Conservation (phyloP, 495 filamentous ascomycete genomes). For the Neurospora sublineolata region DNA sequence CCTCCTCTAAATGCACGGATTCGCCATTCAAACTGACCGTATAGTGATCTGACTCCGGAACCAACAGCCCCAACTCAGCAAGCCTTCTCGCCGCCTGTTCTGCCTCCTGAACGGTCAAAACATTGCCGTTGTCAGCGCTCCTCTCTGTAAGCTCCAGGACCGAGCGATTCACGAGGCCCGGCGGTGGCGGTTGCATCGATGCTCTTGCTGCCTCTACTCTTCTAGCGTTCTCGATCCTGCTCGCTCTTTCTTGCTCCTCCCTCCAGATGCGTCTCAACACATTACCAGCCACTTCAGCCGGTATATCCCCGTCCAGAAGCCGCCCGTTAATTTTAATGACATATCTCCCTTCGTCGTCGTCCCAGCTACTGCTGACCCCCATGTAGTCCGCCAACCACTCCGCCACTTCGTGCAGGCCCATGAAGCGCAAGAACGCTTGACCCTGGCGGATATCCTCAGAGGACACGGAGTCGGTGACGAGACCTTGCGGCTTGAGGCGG, state of each 20-base stretch:
- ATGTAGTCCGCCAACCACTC: constrained; percentile 2
- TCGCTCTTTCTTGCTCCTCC: neutral
- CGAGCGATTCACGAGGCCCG: neutral
- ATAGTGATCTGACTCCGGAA: neutral
- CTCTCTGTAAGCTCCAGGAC: neutral
- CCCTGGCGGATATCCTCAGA: constrained; percentile 4
- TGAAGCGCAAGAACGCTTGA: constrained; percentile 2
- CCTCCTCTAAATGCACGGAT: neutral
- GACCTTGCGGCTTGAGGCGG: neutral
- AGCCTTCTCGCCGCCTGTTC: neutral
- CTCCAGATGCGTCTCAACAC: neutral
- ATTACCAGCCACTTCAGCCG: neutral
- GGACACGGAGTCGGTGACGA: constrained; percentile 5
- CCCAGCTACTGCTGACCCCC: neutral
- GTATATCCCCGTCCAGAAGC: neutral
- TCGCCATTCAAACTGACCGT: neutral
- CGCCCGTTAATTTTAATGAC: neutral
- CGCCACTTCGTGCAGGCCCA: constrained; percentile 6
- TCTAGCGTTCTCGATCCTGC: neutral
- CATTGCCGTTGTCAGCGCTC: neutral
- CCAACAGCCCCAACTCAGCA: neutral
- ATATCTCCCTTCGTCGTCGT: neutral
- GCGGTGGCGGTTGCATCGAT: neutral
- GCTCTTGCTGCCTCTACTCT: neutral
- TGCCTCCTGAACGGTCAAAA: neutral